Evolutionary conservation across 345 rosid species (phyloP).

Genomic region (Ceriops zippeliana): DNA sequence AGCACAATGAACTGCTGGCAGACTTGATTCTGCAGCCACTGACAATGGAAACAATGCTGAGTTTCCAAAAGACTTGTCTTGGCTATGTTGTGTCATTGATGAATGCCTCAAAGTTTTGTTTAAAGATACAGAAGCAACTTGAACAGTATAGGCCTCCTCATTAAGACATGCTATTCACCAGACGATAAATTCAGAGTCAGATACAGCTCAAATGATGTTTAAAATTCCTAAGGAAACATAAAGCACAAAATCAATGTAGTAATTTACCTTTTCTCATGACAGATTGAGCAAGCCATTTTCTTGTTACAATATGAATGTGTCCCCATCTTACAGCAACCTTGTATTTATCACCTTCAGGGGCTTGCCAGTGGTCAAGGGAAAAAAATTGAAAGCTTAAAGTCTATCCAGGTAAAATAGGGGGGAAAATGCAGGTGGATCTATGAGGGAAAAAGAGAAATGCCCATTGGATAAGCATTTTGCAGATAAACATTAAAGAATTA

Average conservation of each 20-base stretch:
- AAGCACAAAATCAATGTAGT: constrained; percentile 18
- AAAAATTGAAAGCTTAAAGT: neutral
- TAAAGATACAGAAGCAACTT: constrained; percentile 40
- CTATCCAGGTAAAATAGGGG: neutral
- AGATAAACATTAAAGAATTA: neutral
- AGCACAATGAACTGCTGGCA: constrained; percentile 34
- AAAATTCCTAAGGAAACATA: neutral
- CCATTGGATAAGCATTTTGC: too few species aligned
- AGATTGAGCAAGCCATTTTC: constrained; percentile 90
- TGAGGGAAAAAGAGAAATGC: neutral
- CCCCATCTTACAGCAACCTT: constrained; percentile 93
- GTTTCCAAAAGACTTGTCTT: constrained; percentile 39
- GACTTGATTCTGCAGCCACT: constrained; percentile 37
- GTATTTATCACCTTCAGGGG: constrained; percentile 91
- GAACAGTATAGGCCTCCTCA: constrained; percentile 77
- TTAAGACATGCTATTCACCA: constrained; percentile 74
- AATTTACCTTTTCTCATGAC: constrained; percentile 67
- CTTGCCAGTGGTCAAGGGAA: constrained; percentile 57
- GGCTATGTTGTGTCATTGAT: constrained; percentile 43
- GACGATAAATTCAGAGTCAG: constrained; percentile 31
- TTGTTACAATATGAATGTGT: constrained; percentile 64
- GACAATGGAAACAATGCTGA: constrained; percentile 34
- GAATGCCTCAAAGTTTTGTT: constrained; percentile 35
- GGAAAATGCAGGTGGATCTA: neutral
- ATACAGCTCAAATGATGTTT: constrained; percentile 7